A percentile compares a stretch with the other conserved stretches of the same genome.
Conservation (phyloP, 352 stramenopile genomes). For the Phytophthora pinifolia region DNA sequence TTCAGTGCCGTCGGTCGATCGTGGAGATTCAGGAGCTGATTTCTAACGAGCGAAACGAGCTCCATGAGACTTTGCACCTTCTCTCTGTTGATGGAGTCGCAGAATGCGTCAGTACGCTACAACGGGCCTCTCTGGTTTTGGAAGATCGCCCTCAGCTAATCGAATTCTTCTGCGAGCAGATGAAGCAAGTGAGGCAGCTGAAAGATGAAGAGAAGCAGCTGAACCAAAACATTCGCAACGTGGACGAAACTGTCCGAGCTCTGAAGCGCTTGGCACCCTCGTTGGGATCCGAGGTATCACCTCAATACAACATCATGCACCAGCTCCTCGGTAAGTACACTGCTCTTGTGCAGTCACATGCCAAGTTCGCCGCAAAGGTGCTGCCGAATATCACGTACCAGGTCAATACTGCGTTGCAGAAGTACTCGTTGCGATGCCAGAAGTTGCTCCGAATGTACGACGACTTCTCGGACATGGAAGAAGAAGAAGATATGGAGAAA, state of each 20-base stretch:
- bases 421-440: constrained; percentile 53
- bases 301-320: constrained; percentile 56
- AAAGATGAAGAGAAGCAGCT: constrained; percentile 59
- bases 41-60: constrained; percentile 39
- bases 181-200: constrained; percentile 54
- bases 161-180: constrained; percentile 71
- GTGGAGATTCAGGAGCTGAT: constrained; percentile 66
- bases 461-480: constrained; percentile 43
- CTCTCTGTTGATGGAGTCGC: constrained; percentile 37
- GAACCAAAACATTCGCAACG: constrained; percentile 66
- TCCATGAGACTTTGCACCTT: constrained; percentile 42
- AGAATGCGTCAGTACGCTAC: constrained; percentile 44
- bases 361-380: constrained; percentile 68
- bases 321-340: constrained; percentile 50
- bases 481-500: constrained; percentile 60
- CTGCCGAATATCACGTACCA: constrained; percentile 71
- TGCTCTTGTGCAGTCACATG: constrained; percentile 44
- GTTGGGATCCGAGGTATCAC: constrained; percentile 24
- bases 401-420: constrained; percentile 55
- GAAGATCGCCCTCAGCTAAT: constrained; percentile 75
- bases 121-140: constrained; percentile 46
- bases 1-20: constrained; percentile 65
- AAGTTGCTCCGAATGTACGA: constrained; percentile 54
- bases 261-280: constrained; percentile 47
- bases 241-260: constrained; percentile 60